A percentile compares a stretch with the other conserved stretches of the same genome.
phyloP scores from a whole-genome alignment of 768 basidiomycete genomes.

The Dentipellis sp. region DNA sequence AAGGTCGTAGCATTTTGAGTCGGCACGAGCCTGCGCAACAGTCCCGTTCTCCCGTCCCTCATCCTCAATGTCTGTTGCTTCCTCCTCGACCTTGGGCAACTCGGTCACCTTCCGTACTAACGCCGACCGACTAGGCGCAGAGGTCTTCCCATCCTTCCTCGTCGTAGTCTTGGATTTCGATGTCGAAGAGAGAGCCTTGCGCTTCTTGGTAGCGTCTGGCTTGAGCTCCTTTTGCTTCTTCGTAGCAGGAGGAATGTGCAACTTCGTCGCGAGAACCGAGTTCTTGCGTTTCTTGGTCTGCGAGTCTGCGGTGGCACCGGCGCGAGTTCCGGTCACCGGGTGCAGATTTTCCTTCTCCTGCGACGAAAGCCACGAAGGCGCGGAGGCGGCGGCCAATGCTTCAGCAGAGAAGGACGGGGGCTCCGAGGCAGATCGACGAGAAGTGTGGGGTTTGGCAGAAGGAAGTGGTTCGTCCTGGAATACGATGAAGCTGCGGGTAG shows the following conservation, averaged over 20 bases:
- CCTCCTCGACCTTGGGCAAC: constrained; percentile 22
- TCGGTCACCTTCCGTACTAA: neutral
- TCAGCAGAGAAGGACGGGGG: constrained; percentile 20
- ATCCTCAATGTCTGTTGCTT: constrained; percentile 55
- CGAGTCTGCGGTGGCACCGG: constrained; percentile 28
- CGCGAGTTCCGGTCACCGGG: constrained; percentile 61
- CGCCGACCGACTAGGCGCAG: constrained; percentile 11
- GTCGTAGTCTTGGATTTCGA: constrained; percentile 13
- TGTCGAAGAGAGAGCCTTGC: constrained; percentile 34
- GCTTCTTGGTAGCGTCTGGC: constrained; percentile 56
- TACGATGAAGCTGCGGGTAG: constrained; percentile 51
- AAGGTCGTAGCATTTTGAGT: constrained; percentile 72
- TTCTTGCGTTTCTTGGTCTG: constrained; percentile 60
- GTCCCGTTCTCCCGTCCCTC: constrained; percentile 36
- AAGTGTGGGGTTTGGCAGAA: constrained; percentile 21
- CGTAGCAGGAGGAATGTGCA: constrained; percentile 25
- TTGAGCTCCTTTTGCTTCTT: constrained; percentile 37
- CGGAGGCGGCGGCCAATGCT: constrained; percentile 16
- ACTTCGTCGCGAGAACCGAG: constrained; percentile 44
- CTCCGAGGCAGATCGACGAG: constrained; percentile 13
- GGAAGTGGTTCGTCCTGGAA: constrained; percentile 48
- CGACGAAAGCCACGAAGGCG: constrained; percentile 18
- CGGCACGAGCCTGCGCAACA: constrained; percentile 44
- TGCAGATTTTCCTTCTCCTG: constrained; percentile 73
- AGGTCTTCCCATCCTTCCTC: constrained; percentile 1